Evolutionary conservation across 306 rosid genomes (phyloP), one percentile per base, ranked within the genome.

Genomic region (Astragalus glycyphyllos): DNA sequence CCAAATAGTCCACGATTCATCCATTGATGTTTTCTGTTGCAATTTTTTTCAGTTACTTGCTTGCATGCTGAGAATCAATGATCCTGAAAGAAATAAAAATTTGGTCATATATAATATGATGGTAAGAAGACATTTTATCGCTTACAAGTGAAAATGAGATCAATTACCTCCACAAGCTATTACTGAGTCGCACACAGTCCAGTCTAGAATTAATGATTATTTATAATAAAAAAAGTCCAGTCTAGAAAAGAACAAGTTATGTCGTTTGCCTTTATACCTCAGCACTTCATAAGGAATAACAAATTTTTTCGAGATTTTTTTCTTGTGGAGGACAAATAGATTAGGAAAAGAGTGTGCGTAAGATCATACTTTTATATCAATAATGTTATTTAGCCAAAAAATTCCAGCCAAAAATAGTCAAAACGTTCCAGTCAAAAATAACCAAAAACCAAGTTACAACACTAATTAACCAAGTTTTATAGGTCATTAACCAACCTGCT

Each of bases 1-100:
- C 89, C 88, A 86, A 77, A 63, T 81, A 8, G 73, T 77, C 55
- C 89, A 84, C 41, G 86, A 76, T 57, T 76, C 75, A 34, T 91
- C 92, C 88, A 84, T 80, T 37, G 77, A 63, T 40, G 8, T 37
- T 8, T 37, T 5, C 41, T 7, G 41, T 4, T n/a, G 53, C 16
- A 65, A 57, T 69, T 46, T 1, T 1, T 13, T 23, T 58, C 53
- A 35, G 59, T 7, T 7, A 13, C 26, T 9, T 45, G 20, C 26
- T 37, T 32, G 58, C 31, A 46, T n/a, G 40, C 15, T 20, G 12
- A 51, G 57, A 58, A 29, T 23, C 11, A 67, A 65, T 49, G 57
- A 11, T 49, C 59, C 71, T 69, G 71, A 32, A 76, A 26, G 54
- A 65, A 64, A 38, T 35, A 3, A 42, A 16, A 45, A 16, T 23